A percentile compares a stretch with the other conserved stretches of the same genome.
Evolutionary conservation across 2,329 filamentous ascomycete species (phyloP).

Genomic region (Lasiodiplodia citricola): DNA sequence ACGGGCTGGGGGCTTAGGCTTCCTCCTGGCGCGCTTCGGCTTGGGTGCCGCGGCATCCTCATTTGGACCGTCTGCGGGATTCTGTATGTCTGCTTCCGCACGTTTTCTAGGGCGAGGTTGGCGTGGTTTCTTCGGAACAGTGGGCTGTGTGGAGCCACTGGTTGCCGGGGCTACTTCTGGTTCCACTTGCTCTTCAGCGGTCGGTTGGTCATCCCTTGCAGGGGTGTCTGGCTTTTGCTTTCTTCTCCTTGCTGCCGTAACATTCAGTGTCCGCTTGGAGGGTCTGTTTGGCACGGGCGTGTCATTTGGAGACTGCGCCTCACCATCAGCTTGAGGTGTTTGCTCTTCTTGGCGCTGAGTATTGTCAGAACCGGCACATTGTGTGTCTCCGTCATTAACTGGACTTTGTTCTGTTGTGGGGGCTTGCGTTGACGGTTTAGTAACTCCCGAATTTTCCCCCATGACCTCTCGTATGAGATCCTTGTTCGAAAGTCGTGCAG

Average conservation of each 20-base stretch:
- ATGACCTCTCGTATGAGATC: slow-evolving; percentile 18
- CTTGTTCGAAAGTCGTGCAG: slow-evolving; percentile 1
- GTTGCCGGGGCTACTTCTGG: background rate
- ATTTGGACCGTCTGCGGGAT: background rate
- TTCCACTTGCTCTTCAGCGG: background rate
- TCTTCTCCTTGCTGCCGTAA: slow-evolving; percentile 1
- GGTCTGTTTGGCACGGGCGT: background rate
- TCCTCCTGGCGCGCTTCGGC: slow-evolving; percentile 7
- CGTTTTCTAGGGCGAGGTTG: slow-evolving; percentile 35
- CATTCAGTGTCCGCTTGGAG: slow-evolving; percentile 1
- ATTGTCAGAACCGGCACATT: no score
- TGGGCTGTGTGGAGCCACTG: background rate
- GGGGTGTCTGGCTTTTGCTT: background rate
- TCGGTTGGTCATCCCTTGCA: background rate
- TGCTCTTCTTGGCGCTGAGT: background rate
- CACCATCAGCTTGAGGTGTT: background rate
- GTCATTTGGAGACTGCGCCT: background rate
- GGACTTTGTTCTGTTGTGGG: background rate
- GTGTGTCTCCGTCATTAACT: background rate
- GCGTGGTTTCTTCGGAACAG: slow-evolving; percentile 35
- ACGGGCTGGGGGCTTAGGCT: background rate
- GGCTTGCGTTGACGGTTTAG: background rate
- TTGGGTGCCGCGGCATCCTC: slow-evolving; percentile 2
- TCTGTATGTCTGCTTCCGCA: background rate
- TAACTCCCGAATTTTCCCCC: background rate